These are phyloP conservation scores for Colletotrichum acutatum DNA, from an alignment of 2,329 filamentous ascomycete genomes.

Conservation along the genomic window DNA sequence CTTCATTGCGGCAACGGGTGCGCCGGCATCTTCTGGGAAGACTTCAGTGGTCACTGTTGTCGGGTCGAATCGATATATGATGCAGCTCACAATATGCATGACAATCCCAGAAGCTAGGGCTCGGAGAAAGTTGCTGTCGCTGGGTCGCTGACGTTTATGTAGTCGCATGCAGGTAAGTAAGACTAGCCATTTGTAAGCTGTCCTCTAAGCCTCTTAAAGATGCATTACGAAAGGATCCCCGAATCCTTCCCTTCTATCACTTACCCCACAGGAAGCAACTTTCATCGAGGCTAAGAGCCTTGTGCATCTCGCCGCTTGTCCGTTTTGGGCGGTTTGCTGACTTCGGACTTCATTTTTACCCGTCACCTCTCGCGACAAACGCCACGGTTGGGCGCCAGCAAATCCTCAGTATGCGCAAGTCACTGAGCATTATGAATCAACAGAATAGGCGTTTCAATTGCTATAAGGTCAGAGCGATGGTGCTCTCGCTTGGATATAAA, in stretches of 20 bases:
- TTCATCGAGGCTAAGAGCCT: conserved; percentile 10
- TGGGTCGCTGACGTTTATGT: conserved; percentile 6
- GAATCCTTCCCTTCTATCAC: neutral
- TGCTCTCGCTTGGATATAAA: neutral
- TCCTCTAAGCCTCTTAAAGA: neutral
- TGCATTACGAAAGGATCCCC: neutral
- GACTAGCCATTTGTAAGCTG: neutral
- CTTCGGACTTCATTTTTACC: neutral
- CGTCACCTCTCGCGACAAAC: neutral
- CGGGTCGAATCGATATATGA: neutral
- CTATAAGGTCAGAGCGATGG: neutral
- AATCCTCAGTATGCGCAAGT: neutral
- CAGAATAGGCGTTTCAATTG: no score
- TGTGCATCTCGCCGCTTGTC: neutral
- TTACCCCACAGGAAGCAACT: conserved; percentile 16
- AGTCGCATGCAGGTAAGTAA: neutral
- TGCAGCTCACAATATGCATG: neutral
- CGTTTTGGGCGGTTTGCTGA: neutral
- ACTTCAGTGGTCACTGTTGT: neutral
- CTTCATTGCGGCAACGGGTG: neutral
- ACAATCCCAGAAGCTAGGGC: neutral
- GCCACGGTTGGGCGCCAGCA: neutral
- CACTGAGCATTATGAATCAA: neutral
- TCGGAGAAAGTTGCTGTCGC: conserved; percentile 14
- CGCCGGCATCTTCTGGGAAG: fast-evolving